Base-by-base conservation (phyloP, 352 stramenopile species). In the Pythium brachiatum region DNA sequence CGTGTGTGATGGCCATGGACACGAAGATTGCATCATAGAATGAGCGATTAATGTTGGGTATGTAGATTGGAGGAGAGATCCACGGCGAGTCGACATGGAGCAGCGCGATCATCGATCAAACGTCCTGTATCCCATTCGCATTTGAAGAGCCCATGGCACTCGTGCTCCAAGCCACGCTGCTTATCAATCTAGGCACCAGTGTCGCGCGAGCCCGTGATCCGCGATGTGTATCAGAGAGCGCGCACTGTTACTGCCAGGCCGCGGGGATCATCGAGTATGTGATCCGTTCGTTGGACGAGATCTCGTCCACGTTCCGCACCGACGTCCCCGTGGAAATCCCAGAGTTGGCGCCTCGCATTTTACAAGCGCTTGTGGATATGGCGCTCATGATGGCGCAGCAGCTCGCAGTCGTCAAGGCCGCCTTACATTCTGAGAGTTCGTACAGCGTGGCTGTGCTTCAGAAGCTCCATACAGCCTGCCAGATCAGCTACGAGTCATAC, bases 71-170 rank as follows among this genome's bases (percentile, higher is more conserved):
- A 7, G 32, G 18, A 0, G 53, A 68, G 8, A 47, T 29, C 8
- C 16, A 53, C 7, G 62, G 62, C 5, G 15, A 21, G 27, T 39
- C 44, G 1, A 62, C 44, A 29, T 70, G 64, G 64, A 60, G 18
- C n/a, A 70, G 57, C 23, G 43, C 52, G 15, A 44, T 66, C 32
- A 25, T 56, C 18, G 16, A 44, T 15, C 15, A 70, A 16, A 47
- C 48, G 0, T 29, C 39, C 0, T 38, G 41, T 5, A 68, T 80
- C 11, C 61, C 70, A 20, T 23, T 76, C 8, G 43, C 64, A 12
- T 74, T 76, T 58, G 74, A 79, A 20, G 58, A 75, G 21, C 63
- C 74, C 23, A 80, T 79, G 72, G 61, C 65, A 20, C 62, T 76
- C 26, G 54, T 70, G 46, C 69, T 75, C 0, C 48, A 64, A 20